Conservation (phyloP, 345 rosid species). For the Brassica carinata region DNA sequence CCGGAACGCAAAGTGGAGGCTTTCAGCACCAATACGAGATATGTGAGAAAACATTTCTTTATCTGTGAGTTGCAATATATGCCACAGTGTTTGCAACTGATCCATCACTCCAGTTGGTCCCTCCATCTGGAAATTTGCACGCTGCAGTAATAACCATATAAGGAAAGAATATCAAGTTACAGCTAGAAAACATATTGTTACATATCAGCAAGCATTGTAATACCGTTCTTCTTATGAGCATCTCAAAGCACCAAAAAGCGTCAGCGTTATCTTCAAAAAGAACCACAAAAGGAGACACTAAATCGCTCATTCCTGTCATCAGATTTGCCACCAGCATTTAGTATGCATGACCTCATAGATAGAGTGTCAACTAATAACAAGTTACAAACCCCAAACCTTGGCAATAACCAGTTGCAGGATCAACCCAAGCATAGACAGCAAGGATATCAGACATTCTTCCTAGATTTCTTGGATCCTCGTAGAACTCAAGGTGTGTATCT, state of each 20-base stretch:
- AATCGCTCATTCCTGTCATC: conserved; percentile 87
- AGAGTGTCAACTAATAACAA: neutral
- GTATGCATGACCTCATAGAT: neutral
- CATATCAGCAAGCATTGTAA: neutral
- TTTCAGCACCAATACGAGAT: conserved; percentile 84
- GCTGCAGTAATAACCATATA: conserved; percentile 50
- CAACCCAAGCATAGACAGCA: conserved; percentile 96
- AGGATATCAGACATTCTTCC: conserved; percentile 97
- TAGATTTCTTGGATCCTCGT: conserved; percentile 73
- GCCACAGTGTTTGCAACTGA: conserved; percentile 83
- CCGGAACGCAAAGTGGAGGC: conserved; percentile 95
- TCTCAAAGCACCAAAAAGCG: conserved; percentile 99
- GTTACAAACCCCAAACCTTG: conserved; percentile 62
- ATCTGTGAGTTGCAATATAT: conserved; percentile 77
- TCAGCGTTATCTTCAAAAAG: conserved; percentile 91
- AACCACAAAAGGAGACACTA: conserved; percentile 89
- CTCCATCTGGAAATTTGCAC: conserved; percentile 85
- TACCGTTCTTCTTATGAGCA: conserved; percentile 94
- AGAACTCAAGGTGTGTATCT: conserved; percentile 90
- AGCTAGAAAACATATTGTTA: neutral
- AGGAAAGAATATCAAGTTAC: neutral
- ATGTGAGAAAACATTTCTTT: conserved; percentile 79
- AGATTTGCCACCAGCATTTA: conserved; percentile 31
- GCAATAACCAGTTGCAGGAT: conserved; percentile 95
- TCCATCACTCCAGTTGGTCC: conserved; percentile 95